Conservation (phyloP, 257 asterid species). For the Thymus mandschuricus region DNA sequence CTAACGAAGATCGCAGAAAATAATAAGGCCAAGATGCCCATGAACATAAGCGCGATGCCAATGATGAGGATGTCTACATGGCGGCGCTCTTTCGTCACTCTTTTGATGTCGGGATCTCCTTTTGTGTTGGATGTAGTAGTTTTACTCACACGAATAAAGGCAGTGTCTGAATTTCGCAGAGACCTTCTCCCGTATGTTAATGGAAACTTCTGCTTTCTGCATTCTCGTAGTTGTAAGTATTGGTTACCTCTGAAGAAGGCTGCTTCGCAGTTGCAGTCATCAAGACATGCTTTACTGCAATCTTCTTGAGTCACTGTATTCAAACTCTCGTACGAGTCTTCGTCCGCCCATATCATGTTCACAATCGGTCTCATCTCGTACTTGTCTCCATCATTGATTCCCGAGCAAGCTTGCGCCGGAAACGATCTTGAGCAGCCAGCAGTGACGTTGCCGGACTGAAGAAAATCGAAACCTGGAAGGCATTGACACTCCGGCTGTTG, state of each 20-base stretch:
- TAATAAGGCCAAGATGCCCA: conserved; percentile 34
- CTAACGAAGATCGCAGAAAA: conserved; percentile 29
- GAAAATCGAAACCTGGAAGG: conserved; percentile 49
- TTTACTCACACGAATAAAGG: conserved; percentile 37
- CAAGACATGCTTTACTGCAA: conserved; percentile 45
- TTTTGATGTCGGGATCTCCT: not conserved
- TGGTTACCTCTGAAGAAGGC: conserved; percentile 30
- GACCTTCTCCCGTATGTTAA: conserved; percentile 45
- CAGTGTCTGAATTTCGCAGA: conserved; percentile 3
- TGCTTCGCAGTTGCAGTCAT: conserved; percentile 57
- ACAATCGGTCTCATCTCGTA: conserved; percentile 25
- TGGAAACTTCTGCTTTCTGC: conserved; percentile 59
- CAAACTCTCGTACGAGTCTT: conserved; percentile 25
- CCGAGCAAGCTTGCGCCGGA: conserved; percentile 25
- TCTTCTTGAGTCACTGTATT: conserved; percentile 21
- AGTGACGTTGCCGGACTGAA: conserved; percentile 36
- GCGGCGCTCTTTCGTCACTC: conserved; percentile 27
- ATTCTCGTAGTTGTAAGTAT: too few species aligned
- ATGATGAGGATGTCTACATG: conserved; percentile 28
- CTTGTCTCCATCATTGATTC: not conserved
- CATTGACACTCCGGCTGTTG: conserved; percentile 26
- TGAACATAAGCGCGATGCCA: conserved; percentile 28
- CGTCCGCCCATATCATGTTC: conserved; percentile 38
- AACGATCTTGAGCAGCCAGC: conserved; percentile 42
- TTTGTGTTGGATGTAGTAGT: not conserved